Base-by-base conservation (phyloP, 371 early-diverging fungal genomes). In the Nosema bombycis region DNA sequence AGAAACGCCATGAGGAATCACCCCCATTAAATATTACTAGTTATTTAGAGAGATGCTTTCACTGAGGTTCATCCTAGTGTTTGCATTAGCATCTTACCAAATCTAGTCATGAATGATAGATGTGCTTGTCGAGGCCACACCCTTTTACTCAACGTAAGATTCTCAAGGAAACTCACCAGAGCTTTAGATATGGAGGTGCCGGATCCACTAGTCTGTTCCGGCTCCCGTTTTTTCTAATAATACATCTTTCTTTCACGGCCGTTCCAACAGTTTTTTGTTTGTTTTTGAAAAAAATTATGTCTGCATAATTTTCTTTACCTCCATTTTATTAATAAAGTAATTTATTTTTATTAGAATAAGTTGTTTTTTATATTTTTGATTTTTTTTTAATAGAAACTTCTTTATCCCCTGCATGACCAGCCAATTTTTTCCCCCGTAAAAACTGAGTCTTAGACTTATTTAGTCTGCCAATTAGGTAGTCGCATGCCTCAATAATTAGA, bases 51-150 rank as follows among this genome's bases (percentile, higher is more conserved):
- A n/a, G n/a, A n/a, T n/a, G n/a, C n/a, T n/a, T n/a, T n/a, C n/a
- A n/a, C n/a, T n/a, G n/a, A n/a, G n/a, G n/a, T n/a, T n/a, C n/a
- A n/a, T n/a, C n/a, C n/a, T n/a, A n/a, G n/a, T n/a, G n/a, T n/a
- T n/a, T n/a, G n/a, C 46, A 4, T 58, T 58, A 23, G 58, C 58
- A 58, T 58, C 24, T 24, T 58, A 58, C 58, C 58, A 24, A 58
- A 58, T 58, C 58, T 12, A 12, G 24, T 58, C 12, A 58, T 58
- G 58, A 58, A 4, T 58, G 58, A 58, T 58, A 58, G 58, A 58
- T 12, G 58, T 23, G 58, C 58, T 58, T 58, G 58, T 58, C n/a
- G 58, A 58, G 58, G 58, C 58, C 58, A 58, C 58, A 12, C 58
- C n/a, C 24, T 58, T 24, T 58, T 23, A 24, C 58, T 58, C 12